Conservation (phyloP, 31 red algal genomes). For the Porphyra umbilicalis region DNA sequence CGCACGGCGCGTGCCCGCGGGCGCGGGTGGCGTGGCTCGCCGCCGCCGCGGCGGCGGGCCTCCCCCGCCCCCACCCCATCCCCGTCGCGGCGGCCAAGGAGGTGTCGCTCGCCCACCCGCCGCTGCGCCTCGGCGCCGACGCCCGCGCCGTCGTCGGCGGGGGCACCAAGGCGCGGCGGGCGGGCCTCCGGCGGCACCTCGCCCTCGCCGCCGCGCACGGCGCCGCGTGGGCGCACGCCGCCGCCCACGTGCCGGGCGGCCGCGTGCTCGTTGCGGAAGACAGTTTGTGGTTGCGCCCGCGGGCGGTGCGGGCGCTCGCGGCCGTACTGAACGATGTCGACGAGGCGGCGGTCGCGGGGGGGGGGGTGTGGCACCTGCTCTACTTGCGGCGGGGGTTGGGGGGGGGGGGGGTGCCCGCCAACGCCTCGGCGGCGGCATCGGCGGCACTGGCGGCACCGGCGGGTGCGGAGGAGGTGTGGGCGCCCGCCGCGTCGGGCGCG, state of each 20-base stretch:
- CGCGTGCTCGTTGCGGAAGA: neutral
- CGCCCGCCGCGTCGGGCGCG: neutral
- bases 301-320: neutral
- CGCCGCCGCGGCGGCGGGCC: neutral
- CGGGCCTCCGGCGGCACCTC: neutral
- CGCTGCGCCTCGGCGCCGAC: neutral
- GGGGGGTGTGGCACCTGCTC: neutral
- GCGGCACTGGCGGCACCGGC: neutral
- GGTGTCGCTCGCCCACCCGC: neutral
- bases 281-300: neutral
- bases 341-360: neutral
- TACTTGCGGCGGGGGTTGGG: neutral
- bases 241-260: neutral
- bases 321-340: neutral
- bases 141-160: neutral
- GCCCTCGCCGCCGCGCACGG: neutral
- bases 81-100: neutral
- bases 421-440: neutral
- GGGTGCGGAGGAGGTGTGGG: neutral
- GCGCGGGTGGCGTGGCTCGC: neutral
- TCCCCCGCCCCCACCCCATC: neutral
- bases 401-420: neutral
- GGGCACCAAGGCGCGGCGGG: neutral
- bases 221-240: neutral
- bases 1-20: neutral